A percentile compares a stretch with the other conserved stretches of the same genome.
Evolutionary conservation across 176 grass and related monocot species (phyloP).

Genomic region (Chloris gayana): DNA sequence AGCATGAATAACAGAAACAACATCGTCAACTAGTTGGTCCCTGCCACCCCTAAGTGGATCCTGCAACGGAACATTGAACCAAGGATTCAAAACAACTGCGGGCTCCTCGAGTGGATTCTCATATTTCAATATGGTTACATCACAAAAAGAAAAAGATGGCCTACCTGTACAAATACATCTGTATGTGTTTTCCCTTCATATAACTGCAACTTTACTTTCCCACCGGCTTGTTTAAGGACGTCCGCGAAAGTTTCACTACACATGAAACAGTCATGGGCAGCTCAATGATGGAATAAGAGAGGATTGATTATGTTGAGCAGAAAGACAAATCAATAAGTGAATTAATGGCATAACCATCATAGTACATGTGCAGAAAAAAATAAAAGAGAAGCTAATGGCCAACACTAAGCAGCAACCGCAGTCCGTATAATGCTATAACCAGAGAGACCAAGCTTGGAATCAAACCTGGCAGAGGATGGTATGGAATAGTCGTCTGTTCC

Average conservation of each 20-base stretch:
- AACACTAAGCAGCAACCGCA: background rate
- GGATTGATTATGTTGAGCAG: slow-evolving; percentile 16
- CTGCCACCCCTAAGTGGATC: slow-evolving; percentile 93
- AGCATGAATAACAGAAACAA: slow-evolving; percentile 67
- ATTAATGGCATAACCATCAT: background rate
- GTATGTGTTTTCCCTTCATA: slow-evolving; percentile 98
- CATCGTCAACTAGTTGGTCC: slow-evolving; percentile 83
- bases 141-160: background rate
- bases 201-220: slow-evolving; percentile 65
- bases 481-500: slow-evolving; percentile 92
- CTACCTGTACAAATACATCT: slow-evolving; percentile 94
- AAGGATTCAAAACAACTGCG: slow-evolving; percentile 6
- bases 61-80: slow-evolving; percentile 45
- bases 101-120: background rate
- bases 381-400: background rate
- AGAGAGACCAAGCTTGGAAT: background rate
- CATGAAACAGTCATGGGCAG: slow-evolving; percentile 9
- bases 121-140: background rate
- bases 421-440: too few species aligned
- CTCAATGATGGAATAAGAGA: slow-evolving; percentile 21
- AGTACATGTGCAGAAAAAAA: background rate
- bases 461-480: slow-evolving; percentile 85
- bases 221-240: slow-evolving; percentile 61
- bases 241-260: slow-evolving; percentile 68
- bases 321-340: background rate